Percentiles rank a stretch among this genome's conserved stretches.
phyloP scores from a whole-genome alignment of 441 rosid species.

The Melastoma candidum region DNA sequence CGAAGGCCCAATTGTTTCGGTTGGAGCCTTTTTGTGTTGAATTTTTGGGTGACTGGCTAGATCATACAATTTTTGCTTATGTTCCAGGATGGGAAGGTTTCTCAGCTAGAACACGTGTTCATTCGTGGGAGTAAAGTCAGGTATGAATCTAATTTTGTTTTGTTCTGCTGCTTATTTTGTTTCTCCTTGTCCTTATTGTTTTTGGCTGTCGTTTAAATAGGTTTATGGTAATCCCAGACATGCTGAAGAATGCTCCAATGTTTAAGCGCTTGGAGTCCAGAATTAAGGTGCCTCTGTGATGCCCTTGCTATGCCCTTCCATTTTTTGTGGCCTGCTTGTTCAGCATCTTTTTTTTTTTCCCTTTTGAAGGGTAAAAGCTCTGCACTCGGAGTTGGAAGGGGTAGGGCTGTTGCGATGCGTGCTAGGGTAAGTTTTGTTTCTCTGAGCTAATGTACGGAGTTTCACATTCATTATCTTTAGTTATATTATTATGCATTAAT shows the following conservation, averaged over 20 bases:
- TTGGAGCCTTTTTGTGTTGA: too few species aligned
- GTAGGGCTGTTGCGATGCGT: constrained; percentile 95
- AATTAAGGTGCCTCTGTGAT: constrained; percentile 51
- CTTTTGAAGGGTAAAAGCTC: constrained; percentile 87
- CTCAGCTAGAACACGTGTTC: constrained; percentile 97
- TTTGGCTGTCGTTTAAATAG: constrained; percentile 29
- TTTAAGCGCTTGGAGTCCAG: constrained; percentile 95
- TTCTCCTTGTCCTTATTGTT: not conserved
- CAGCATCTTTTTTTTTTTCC: constrained; percentile 9
- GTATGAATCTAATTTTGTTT: constrained; percentile 22
- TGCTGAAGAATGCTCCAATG: constrained; percentile 98
- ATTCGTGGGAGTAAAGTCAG: constrained; percentile 99
- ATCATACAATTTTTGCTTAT: too few species aligned
- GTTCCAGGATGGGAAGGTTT: constrained; percentile 83
- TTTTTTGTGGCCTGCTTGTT: not conserved
- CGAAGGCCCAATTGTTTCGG: too few species aligned
- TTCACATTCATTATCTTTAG: too few species aligned
- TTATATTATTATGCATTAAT: too few species aligned
- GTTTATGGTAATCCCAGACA: constrained; percentile 99
- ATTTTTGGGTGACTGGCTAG: too few species aligned
- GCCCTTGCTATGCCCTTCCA: not conserved
- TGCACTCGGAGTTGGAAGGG: constrained; percentile 95
- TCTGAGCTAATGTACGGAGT: too few species aligned
- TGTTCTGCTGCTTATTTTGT: not conserved
- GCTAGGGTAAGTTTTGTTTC: constrained; percentile 60